These are phyloP conservation scores for Calonectria ilicicola DNA, from an alignment of 2,329 filamentous ascomycete genomes.

Conservation along the genomic window DNA sequence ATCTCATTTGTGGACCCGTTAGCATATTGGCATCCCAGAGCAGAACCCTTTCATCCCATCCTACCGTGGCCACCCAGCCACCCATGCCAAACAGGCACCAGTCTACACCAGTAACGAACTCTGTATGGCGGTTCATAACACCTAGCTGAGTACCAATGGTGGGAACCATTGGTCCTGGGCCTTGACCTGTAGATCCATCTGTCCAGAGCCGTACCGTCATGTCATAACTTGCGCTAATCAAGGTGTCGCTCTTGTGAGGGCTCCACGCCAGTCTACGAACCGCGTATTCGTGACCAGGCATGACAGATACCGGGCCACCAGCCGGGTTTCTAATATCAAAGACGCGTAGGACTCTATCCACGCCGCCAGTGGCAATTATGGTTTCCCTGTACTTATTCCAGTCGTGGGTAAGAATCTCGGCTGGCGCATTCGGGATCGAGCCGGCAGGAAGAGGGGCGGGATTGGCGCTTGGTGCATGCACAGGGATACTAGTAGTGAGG, in stretches of 20 bases:
- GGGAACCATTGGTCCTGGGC: slow-evolving; percentile 47
- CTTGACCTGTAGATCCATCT: slow-evolving; percentile 68
- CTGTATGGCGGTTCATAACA: slow-evolving; percentile 91
- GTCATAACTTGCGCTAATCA: slow-evolving; percentile 93
- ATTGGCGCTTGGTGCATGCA: slow-evolving; percentile 70
- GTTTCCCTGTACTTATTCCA: slow-evolving; percentile 98
- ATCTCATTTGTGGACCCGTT: slow-evolving; percentile 45
- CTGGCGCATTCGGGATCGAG: slow-evolving; percentile 66
- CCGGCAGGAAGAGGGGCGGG: slow-evolving; percentile 23
- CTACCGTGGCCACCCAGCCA: slow-evolving; percentile 94
- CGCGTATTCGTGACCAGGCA: slow-evolving; percentile 92
- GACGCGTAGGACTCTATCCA: slow-evolving; percentile 87
- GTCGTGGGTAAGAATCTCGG: slow-evolving; percentile 92
- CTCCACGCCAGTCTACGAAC: slow-evolving; percentile 90
- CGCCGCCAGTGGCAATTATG: slow-evolving; percentile 87
- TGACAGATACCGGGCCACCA: slow-evolving; percentile 77
- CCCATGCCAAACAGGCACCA: slow-evolving; percentile 98
- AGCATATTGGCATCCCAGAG: slow-evolving; percentile 87
- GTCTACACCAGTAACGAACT: slow-evolving; percentile 96
- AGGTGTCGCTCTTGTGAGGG: slow-evolving; percentile 88
- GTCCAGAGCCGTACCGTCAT: slow-evolving; percentile 98
- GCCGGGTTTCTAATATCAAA: slow-evolving; percentile 88
- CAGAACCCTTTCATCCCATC: slow-evolving; percentile 92
- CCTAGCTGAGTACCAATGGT: slow-evolving; percentile 79
- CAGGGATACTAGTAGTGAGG: slow-evolving; percentile 83